Evolutionary conservation across 192 early-diverging fungal genomes (phyloP).

Genomic region (Dimargaris cristalligena): DNA sequence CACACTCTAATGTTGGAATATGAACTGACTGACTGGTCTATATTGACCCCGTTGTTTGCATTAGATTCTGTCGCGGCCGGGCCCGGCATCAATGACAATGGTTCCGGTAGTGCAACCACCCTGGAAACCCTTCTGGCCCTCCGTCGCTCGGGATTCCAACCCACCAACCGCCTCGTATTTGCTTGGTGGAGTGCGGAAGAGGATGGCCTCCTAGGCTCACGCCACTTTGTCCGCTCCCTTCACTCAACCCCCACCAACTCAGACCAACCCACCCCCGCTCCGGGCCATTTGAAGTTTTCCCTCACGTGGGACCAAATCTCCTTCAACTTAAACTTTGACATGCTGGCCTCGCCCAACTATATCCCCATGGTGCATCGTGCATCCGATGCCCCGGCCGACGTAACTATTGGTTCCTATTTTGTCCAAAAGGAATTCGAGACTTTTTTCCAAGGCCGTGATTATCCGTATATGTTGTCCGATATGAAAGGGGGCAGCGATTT

Average conservation of each 20-base stretch:
- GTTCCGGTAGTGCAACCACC: conserved; percentile 35
- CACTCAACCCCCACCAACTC: not conserved
- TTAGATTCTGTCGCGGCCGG: conserved; percentile 51
- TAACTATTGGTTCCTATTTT: conserved; percentile 29
- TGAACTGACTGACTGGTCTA: no score
- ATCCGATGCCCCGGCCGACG: conserved; percentile 33
- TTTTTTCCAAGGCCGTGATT: conserved; percentile 29
- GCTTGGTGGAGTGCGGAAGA: conserved; percentile 63
- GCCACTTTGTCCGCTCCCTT: conserved; percentile 35
- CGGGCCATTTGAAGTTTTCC: not conserved
- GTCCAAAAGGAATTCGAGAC: conserved; percentile 41
- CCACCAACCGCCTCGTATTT: conserved; percentile 45
- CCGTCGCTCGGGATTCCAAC: conserved; percentile 20
- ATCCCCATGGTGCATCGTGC: conserved; percentile 44
- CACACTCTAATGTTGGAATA: no score
- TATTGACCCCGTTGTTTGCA: no score
- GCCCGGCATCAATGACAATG: conserved; percentile 57
- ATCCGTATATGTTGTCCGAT: conserved; percentile 31
- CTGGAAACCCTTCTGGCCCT: conserved; percentile 42
- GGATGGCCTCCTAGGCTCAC: conserved; percentile 45
- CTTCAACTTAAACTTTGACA: conserved; percentile 53
- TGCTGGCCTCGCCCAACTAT: conserved; percentile 57
- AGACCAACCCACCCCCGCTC: not conserved
- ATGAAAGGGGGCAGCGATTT: conserved; percentile 50
- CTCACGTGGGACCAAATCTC: conserved; percentile 29